Base-by-base conservation (phyloP, 306 rosid species). In the Castanospermum australe region DNA sequence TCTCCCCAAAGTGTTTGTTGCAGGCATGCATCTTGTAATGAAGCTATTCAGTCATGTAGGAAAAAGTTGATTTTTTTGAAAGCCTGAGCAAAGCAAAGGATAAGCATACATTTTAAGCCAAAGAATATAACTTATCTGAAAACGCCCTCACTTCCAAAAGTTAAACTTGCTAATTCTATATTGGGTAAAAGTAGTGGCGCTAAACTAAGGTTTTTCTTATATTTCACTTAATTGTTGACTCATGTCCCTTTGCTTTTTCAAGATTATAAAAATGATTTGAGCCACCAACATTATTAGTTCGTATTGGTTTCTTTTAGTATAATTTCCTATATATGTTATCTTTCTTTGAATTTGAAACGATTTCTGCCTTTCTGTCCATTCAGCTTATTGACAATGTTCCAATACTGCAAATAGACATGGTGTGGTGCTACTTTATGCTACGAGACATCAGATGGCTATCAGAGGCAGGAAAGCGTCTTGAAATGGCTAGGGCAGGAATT, bases 361-460 rank as follows among this genome's bases (percentile, higher is more conserved):
- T 36, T 22, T 85, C 32, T 47, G 17, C 67, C 65, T 71, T 63
- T 77, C 59, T 73, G 73, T 79, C 70, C 63, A 17, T 72, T 77
- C 90, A 95, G 99, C 84, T 89, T 79, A 75, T 95, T 63, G 99
- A 92, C 84, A 95, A 92, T 84, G 94, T 92, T 75, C 89, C 99
- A 24, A 95, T 92, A 78, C 90, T 95, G 59, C 99, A 92, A 92
- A 84, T 91, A 73, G 97, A 95, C 92, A 95, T 91, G 90, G 99
- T 92, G 33, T 95, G 99, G 99, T 95, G 99, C 92, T 95, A 95
- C 84, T 92, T 95, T 85, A 95, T 95, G 99, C 89, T 92, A 50
- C 88, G 86, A 85, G 97, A 95, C 77, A 88, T 95, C 35, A 86
- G 82, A 77, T 87, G 93, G 91, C 90, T 95, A 79, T 86, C 97